phyloP scores from a whole-genome alignment of 352 stramenopile genomes.

The Phytopythium oedochilum region DNA sequence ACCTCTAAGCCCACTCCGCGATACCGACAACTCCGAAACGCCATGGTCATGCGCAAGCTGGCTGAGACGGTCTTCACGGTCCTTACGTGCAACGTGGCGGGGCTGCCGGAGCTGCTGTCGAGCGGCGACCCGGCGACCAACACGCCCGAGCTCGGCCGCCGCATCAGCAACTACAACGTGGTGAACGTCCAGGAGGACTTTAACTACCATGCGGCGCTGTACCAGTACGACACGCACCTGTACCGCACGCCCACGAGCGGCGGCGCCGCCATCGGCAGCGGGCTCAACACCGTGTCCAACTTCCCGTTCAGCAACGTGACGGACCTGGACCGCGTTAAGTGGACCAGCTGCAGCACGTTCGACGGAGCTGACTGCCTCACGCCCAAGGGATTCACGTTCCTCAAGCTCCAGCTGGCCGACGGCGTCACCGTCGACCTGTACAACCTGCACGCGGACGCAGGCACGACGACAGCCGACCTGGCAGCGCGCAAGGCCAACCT shows the following conservation, averaged over 20 bases:
- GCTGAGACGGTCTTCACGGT: slow-evolving; percentile 4
- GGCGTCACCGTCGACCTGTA: slow-evolving; percentile 41
- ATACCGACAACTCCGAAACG: too few relatives aligned
- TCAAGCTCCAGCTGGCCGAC: slow-evolving; percentile 34
- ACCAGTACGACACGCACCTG: slow-evolving; percentile 31
- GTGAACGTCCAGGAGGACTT: slow-evolving; percentile 40
- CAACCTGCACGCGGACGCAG: slow-evolving; percentile 47
- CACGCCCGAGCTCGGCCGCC: slow-evolving; percentile 40
- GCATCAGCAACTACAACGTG: slow-evolving; percentile 27
- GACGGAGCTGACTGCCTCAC: slow-evolving; percentile 49
- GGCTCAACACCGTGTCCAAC: slow-evolving; percentile 42
- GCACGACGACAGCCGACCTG: slow-evolving; percentile 19
- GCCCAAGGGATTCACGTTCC: slow-evolving; percentile 47
- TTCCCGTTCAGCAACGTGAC: slow-evolving; percentile 31
- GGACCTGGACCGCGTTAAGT: slow-evolving; percentile 36
- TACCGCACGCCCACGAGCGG: slow-evolving; percentile 44
- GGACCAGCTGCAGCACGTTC: slow-evolving; percentile 35
- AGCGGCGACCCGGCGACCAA: slow-evolving; percentile 37
- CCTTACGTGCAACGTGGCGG: slow-evolving; percentile 41
- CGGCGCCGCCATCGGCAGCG: slow-evolving; percentile 35
- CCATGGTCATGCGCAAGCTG: slow-evolving; percentile 1
- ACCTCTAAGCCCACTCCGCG: not conserved
- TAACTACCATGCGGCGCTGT: slow-evolving; percentile 39
- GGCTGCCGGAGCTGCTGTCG: slow-evolving; percentile 35
- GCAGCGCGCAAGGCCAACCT: slow-evolving; percentile 32